Base-by-base conservation (phyloP, 2,329 filamentous ascomycete species). In the Tolypocladium guangdongense region DNA sequence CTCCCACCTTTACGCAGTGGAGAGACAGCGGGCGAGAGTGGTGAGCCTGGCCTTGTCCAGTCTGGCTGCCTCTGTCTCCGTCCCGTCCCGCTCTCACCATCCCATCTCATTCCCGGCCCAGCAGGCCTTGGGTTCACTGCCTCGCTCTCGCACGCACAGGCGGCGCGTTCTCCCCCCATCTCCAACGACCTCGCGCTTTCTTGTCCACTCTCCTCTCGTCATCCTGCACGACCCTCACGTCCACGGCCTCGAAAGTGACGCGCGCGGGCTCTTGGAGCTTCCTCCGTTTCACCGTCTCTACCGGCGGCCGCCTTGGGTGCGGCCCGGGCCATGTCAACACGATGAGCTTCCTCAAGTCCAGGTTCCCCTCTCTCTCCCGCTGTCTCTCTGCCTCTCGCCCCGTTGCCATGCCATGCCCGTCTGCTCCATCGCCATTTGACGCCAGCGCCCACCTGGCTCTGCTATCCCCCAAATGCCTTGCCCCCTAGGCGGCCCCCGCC, bases 261-360 rank as follows among this genome's bases (percentile, higher is more conserved):
- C 43, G 43, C 43, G 43, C 43, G 18, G 43, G 43, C 43, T 33
- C 20, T 32, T 47, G 43, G 43, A 47, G 43, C 43, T 20, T 33
- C 24, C 43, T 47, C n/a, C 18, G 16, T 20, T 47, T 47, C 43
- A 47, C 27, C 43, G 27, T 32, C 18, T 20, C 27, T 46, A 8
- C 27, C 24, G 16, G 41, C 18, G 41, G 41, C 41, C 41, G 41
- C 41, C 24, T 33, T 11, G 43, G 27, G 43, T 47, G 56, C 56
- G 52, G 53, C 52, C 39, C 48, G 65, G 64, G 68, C 63, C 64
- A 71, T 71, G 69, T 66, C 63, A 64, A 62, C 62, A 66, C 64
- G 60, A 71, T 71, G 69, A 72, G 70, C 64, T 72, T 73, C 60
- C 68, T 73, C 62, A 73, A 73, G 63, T 67, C 71, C 66, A 73